phyloP scores from a whole-genome alignment of 1,284 basidiomycete genomes.

The Termitomyces sp. region DNA sequence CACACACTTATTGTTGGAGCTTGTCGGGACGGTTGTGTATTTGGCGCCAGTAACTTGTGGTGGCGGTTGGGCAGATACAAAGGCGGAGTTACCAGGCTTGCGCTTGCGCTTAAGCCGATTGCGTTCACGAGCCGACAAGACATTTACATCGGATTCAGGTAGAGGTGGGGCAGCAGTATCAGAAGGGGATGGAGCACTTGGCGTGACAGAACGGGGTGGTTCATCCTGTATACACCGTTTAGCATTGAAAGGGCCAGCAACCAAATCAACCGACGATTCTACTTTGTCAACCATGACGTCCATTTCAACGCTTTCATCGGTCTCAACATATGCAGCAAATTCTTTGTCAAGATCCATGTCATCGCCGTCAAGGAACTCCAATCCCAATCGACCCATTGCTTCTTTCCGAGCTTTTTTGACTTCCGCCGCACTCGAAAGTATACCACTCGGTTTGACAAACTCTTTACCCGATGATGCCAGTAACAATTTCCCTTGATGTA shows the following conservation, averaged over 20 bases:
- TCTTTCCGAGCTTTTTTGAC: slow-evolving; percentile 79
- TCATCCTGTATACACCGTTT: slow-evolving; percentile 17
- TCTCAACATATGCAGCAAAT: slow-evolving; percentile 57
- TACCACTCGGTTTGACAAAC: slow-evolving; percentile 66
- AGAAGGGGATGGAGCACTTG: slow-evolving; percentile 49
- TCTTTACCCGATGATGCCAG: slow-evolving; percentile 87
- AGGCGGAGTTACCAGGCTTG: slow-evolving; percentile 77
- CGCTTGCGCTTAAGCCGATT: slow-evolving; percentile 90
- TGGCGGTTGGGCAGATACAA: slow-evolving; percentile 62
- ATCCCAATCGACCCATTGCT: slow-evolving; percentile 75
- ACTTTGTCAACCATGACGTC: slow-evolving; percentile 24
- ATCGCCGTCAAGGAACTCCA: slow-evolving; percentile 76
- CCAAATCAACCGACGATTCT: slow-evolving; percentile 22
- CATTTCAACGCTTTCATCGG: slow-evolving; percentile 41
- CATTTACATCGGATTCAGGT: slow-evolving; percentile 41
- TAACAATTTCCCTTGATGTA: slow-evolving; percentile 71
- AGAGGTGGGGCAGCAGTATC: slow-evolving; percentile 34
- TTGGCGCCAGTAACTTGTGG: slow-evolving; percentile 54
- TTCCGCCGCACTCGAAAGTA: slow-evolving; percentile 64
- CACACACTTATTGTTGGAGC: slow-evolving; percentile 38
- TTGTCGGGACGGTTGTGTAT: slow-evolving; percentile 50
- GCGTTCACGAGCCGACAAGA: slow-evolving; percentile 79
- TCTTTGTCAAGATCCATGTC: slow-evolving; percentile 82
- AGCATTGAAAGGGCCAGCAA: slow-evolving; percentile 5
- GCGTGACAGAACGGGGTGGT: slow-evolving; percentile 46